Base-by-base conservation (phyloP, 306 rosid genomes). In the Corylus avellana region DNA sequence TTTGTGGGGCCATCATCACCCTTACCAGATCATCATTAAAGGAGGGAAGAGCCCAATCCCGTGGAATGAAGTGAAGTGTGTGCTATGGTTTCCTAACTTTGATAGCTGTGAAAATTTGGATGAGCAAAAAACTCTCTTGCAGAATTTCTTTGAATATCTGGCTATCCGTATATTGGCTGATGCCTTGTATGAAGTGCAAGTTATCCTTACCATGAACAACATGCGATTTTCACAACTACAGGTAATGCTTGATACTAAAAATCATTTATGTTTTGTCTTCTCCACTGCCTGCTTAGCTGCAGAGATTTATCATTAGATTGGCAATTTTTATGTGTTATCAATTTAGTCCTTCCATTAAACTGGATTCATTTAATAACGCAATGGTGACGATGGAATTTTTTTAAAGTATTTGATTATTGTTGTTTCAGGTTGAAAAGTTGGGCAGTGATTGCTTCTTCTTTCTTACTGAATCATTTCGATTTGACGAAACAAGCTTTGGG, bases 21-120 rank as follows among this genome's bases (percentile, higher is more conserved):
- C 95, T 16, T 85, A 82, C 75, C 85, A 89, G 75, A 90, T 95
- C 79, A 83, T 94, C 77, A 80, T 94, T 67, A 88, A 87, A 82
- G 85, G 70, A 47, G 94, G 89, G 67, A 39, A 76, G 75, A 85
- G 62, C 79, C 80, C 51, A 56, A 83, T 94, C 76, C 91, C 95
- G 32, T 94, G 98, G 98, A 75, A 77, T 14, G 87, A 89, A 69
- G 88, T 92, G 49, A 80, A 85, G 74, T 86, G 88, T 48, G 78
- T 89, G 71, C 76, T 94, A 55, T 94, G 98, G 98, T 94, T 90
- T 82, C 98, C 97, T 29, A 48, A 78, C 83, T 84, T 92, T 11
- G 87, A 84, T 44, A 77, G 85, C 72, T 76, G 83, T 71, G 94
- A 93, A 69, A 83, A 84, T 71, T 53, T 80, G 82, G 90, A 81